Evolutionary conservation across 352 stramenopile species (phyloP).

Genomic region (Peronospora farinosa): DNA sequence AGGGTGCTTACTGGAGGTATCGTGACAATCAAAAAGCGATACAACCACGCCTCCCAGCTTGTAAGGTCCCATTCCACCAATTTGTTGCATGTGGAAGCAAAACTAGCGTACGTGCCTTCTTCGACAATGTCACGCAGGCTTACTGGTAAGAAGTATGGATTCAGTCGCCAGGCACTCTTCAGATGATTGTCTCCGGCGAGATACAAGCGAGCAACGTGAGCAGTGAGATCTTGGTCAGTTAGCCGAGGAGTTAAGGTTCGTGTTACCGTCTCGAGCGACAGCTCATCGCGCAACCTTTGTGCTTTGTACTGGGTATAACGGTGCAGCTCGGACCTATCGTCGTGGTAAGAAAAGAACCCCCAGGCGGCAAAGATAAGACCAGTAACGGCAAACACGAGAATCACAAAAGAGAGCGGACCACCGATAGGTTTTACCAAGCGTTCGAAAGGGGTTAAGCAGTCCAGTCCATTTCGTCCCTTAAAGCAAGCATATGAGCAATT

Average conservation of each 20-base stretch:
- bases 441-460: conserved; percentile 82
- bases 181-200: conserved; percentile 68
- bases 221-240: conserved; percentile 67
- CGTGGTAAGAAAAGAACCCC: conserved; percentile 66
- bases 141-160: conserved; percentile 49
- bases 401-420: conserved; percentile 62
- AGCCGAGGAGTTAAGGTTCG: conserved; percentile 63
- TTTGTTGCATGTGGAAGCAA: conserved; percentile 70
- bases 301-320: conserved; percentile 72
- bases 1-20: conserved; percentile 48
- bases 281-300: conserved; percentile 62
- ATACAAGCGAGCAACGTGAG: conserved; percentile 70
- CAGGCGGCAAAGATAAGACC: conserved; percentile 53
- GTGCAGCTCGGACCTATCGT: conserved; percentile 33
- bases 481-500: conserved; percentile 80
- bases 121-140: conserved; percentile 67
- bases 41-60: conserved; percentile 63
- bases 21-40: conserved; percentile 42
- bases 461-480: conserved; percentile 67
- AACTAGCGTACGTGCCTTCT: conserved; percentile 63
- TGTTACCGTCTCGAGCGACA: conserved; percentile 65
- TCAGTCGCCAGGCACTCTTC: conserved; percentile 55
- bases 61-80: conserved; percentile 49
- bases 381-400: conserved; percentile 57
- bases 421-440: conserved; percentile 74